Evolutionary conservation across 2,329 filamentous ascomycete species (phyloP).

Genomic region (Westerdykella sp.): DNA sequence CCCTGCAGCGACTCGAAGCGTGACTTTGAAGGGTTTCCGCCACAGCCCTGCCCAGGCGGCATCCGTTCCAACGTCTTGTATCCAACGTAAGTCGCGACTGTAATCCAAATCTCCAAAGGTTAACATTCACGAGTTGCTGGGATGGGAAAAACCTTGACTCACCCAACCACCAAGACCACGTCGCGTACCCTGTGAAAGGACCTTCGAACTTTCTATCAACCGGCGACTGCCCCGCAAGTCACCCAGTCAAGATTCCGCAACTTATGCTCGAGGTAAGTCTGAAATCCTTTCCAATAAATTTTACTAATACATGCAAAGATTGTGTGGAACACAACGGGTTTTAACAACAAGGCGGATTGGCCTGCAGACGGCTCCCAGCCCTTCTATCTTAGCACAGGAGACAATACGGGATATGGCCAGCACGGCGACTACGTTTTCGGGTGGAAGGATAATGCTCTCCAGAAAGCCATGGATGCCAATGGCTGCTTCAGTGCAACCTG

Average conservation of each 20-base stretch:
- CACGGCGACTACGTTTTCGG: constrained; percentile 16
- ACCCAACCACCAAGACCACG: constrained; percentile 56
- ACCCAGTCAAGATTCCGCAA: constrained; percentile 40
- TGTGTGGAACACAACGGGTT: constrained; percentile 37
- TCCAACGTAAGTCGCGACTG: constrained; percentile 29
- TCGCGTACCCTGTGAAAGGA: constrained; percentile 48
- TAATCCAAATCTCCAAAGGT: neutral
- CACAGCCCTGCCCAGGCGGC: constrained; percentile 35
- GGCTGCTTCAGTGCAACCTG: constrained; percentile 14
- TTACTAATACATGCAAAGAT: constrained; percentile 3
- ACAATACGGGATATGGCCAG: constrained; percentile 12
- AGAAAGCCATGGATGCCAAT: constrained; percentile 17
- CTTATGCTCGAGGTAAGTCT: constrained; percentile 36
- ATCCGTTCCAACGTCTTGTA: constrained; percentile 44
- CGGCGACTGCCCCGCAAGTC: constrained; percentile 34
- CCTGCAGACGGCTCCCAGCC: constrained; percentile 16
- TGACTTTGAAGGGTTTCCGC: constrained; percentile 36
- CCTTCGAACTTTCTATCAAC: constrained; percentile 7
- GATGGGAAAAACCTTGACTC: constrained; percentile 54
- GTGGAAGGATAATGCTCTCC: constrained; percentile 15
- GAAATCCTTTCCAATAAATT: neutral
- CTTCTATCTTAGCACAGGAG: constrained; percentile 13
- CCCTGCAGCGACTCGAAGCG: constrained; percentile 16
- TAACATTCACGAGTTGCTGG: constrained; percentile 46
- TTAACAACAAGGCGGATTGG: constrained; percentile 19